phyloP scores from a whole-genome alignment of 371 early-diverging fungal genomes.

The Apophysomyces elegans region DNA sequence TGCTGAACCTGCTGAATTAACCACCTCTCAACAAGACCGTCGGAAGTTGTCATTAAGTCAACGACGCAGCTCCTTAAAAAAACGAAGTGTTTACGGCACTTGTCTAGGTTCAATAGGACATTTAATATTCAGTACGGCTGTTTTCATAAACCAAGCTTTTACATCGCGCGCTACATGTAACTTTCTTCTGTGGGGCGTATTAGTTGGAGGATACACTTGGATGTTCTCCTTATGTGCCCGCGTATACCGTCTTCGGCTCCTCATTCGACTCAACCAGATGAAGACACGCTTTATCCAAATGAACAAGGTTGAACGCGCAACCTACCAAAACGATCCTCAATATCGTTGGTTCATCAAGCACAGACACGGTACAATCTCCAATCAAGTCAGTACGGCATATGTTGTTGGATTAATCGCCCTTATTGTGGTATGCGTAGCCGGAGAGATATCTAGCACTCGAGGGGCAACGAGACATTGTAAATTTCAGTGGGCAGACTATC shows the following conservation, averaged over 20 bases:
- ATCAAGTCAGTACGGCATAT: constrained; percentile 18
- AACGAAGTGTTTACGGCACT: constrained; percentile 32
- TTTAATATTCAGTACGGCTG: constrained; percentile 28
- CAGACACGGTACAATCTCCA: constrained; percentile 12
- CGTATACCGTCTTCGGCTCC: constrained; percentile 33
- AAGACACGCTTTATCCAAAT: constrained; percentile 27
- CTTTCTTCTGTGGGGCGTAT: constrained; percentile 31
- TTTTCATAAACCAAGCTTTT: constrained; percentile 28
- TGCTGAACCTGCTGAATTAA: neutral
- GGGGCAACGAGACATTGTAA: constrained; percentile 14
- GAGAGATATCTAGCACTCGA: constrained; percentile 18
- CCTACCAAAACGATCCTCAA: constrained; percentile 21
- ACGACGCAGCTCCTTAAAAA: constrained; percentile 24
- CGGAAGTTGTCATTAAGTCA: constrained; percentile 10
- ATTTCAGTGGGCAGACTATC: constrained; percentile 20
- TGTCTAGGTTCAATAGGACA: constrained; percentile 41
- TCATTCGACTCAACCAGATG: constrained; percentile 32
- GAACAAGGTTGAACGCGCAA: constrained; percentile 9
- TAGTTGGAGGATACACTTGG: constrained; percentile 43
- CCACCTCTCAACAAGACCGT: constrained; percentile 4
- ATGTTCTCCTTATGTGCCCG: constrained; percentile 36
- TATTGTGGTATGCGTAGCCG: constrained; percentile 19
- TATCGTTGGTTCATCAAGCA: constrained; percentile 35
- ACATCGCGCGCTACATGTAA: constrained; percentile 24
- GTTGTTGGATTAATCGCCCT: constrained; percentile 15